A percentile compares a stretch with the other conserved stretches of the same genome.
These are phyloP conservation scores for Solanum ossicruentum DNA, from an alignment of 257 asterid genomes.

Conservation along the genomic window DNA sequence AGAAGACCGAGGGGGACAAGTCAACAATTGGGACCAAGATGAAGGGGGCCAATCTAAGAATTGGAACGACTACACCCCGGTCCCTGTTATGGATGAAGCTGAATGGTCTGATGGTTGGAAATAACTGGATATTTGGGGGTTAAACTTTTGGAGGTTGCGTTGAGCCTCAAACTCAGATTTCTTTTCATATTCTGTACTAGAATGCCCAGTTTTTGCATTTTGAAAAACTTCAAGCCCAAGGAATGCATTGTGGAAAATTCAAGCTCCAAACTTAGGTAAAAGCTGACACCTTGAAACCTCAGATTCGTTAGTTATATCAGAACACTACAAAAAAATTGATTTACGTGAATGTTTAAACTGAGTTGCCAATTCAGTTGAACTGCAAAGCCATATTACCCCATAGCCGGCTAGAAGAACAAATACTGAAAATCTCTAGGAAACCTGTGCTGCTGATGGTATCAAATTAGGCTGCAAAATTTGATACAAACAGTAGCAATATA, in stretches of 20 bases:
- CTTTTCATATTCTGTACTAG: not conserved
- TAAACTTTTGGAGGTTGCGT: not conserved
- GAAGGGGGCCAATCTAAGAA: not conserved
- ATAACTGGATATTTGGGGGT: not conserved
- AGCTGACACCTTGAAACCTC: not conserved
- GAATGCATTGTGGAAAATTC: not conserved
- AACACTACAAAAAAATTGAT: not conserved
- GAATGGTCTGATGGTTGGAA: conserved; percentile 35
- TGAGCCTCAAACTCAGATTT: not conserved
- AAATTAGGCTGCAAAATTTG: conserved; percentile 23
- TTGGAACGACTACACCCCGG: not conserved
- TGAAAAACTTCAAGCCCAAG: not conserved
- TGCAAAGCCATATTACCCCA: conserved; percentile 16
- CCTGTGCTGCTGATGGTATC: conserved; percentile 26
- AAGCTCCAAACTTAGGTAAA: not conserved
- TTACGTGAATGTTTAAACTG: not conserved
- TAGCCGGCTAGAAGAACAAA: conserved; percentile 13
- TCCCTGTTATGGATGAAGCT: conserved; percentile 14
- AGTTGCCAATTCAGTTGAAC: conserved; percentile 3
- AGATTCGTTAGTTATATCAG: not conserved
- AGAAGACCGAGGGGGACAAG: not conserved
- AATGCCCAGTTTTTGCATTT: not conserved
- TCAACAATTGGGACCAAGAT: not conserved
- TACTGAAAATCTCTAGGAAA: conserved; percentile 5
- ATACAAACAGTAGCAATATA: not conserved